A percentile compares a stretch with the other conserved stretches of the same genome.
Conservation (phyloP, 441 rosid species). For the Biscutella laevigata region DNA sequence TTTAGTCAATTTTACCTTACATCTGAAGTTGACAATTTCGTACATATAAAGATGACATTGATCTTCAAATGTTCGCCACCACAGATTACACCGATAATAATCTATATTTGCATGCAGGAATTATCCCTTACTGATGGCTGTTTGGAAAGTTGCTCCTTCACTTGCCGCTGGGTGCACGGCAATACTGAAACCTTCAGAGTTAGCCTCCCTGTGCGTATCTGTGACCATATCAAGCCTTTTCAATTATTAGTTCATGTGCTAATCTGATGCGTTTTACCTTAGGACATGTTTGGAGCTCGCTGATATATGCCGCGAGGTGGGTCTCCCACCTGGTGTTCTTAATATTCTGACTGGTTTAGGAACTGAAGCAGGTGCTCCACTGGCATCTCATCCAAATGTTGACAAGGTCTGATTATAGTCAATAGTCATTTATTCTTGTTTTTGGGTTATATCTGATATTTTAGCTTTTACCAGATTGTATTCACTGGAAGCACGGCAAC, state of each 20-base stretch:
- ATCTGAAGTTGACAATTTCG: background rate
- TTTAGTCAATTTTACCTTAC: background rate
- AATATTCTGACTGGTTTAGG: slow-evolving; percentile 91
- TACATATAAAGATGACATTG: background rate
- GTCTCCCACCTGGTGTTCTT: slow-evolving; percentile 81
- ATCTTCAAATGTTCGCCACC: background rate
- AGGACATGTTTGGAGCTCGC: background rate
- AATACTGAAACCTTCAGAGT: slow-evolving; percentile 85
- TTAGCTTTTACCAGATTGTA: slow-evolving; percentile 49
- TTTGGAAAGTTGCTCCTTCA: slow-evolving; percentile 99
- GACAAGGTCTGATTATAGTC: slow-evolving; percentile 67
- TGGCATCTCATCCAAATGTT: slow-evolving; percentile 82
- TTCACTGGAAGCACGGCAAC: slow-evolving; percentile 95
- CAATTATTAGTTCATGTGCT: background rate
- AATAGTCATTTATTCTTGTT: too few relatives aligned
- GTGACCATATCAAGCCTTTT: slow-evolving; percentile 3
- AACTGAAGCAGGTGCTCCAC: slow-evolving; percentile 92
- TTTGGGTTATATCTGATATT: too few relatives aligned
- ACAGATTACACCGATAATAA: slow-evolving; percentile 5
- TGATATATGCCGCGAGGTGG: too few relatives aligned
- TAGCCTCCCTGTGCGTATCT: slow-evolving; percentile 69
- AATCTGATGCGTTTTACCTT: background rate
- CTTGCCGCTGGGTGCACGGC: slow-evolving; percentile 98
- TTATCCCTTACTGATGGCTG: slow-evolving; percentile 88
- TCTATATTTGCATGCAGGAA: slow-evolving; percentile 48